Percentiles rank a stretch among this genome's conserved stretches.
phyloP scores from a whole-genome alignment of 2,329 filamentous ascomycete species.

The Amauroascus verrucosus region DNA sequence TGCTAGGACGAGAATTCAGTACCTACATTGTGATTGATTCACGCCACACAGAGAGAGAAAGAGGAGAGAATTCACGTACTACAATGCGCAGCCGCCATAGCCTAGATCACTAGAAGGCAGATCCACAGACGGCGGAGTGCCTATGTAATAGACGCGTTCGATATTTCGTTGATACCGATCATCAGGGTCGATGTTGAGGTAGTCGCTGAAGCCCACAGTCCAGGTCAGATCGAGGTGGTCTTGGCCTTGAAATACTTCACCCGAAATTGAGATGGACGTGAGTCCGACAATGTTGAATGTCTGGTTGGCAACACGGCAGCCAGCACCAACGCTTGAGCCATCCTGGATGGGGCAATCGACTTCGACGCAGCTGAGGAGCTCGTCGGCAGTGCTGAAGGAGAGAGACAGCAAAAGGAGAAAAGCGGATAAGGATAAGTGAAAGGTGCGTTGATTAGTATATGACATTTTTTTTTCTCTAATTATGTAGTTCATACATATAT shows the following conservation, averaged over 20 bases:
- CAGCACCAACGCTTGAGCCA: neutral
- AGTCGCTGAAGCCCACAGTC: constrained; percentile 1
- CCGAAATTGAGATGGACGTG: constrained; percentile 1
- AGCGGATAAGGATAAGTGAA: neutral
- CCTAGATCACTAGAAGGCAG: neutral
- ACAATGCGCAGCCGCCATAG: constrained; percentile 5
- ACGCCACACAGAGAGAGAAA: neutral
- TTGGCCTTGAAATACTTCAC: neutral
- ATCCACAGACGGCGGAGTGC: neutral
- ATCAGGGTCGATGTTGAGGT: neutral
- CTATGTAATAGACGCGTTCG: constrained; percentile 6
- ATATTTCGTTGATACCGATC: neutral
- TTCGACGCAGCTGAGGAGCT: constrained; percentile 5
- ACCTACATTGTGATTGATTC: neutral
- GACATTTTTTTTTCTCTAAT: too few species aligned
- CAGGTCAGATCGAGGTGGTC: constrained; percentile 3
- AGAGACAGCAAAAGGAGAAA: neutral
- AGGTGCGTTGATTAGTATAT: neutral
- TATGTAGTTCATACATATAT: too few species aligned
- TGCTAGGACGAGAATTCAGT: too few species aligned
- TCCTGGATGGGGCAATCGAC: constrained; percentile 3
- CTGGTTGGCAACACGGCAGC: constrained; percentile 6
- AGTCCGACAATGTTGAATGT: neutral
- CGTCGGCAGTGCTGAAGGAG: constrained; percentile 5
- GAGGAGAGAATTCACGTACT: neutral